Percentiles rank a stretch among this genome's conserved stretches.
Evolutionary conservation across 192 early-diverging fungal genomes (phyloP).

Genomic region (Gonapodya prolifera): DNA sequence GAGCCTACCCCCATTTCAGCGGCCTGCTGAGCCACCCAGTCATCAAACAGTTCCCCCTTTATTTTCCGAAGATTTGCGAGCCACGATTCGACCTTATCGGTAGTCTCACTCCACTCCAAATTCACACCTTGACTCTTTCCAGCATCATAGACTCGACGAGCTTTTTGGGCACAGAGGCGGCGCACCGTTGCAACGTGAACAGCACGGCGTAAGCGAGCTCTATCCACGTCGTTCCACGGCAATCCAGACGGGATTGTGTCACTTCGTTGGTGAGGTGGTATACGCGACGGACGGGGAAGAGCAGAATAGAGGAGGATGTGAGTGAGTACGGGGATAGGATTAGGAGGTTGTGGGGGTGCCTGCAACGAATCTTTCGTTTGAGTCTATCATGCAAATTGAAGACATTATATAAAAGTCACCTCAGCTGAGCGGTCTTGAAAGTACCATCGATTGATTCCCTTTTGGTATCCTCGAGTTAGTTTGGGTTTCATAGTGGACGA

Average conservation of each 20-base stretch:
- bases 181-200: neutral
- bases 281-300: neutral
- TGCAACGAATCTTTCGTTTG: neutral
- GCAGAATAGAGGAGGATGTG: neutral
- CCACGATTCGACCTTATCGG: neutral
- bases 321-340: neutral
- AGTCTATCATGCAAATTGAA: neutral
- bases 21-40: neutral
- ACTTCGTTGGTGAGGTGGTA: neutral
- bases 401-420: neutral
- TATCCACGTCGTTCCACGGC: neutral
- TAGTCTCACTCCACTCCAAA: neutral
- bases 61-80: neutral
- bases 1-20: neutral
- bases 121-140: neutral
- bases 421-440: neutral
- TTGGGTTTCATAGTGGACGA: too few relatives aligned
- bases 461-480: too few relatives aligned
- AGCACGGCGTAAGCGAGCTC: neutral
- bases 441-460: neutral
- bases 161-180: neutral
- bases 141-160: neutral
- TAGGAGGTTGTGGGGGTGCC: neutral
- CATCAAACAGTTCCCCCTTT: neutral
- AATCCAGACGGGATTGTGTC: neutral